Base-by-base conservation (phyloP, 345 rosid genomes). In the Arabis hirsuta region DNA sequence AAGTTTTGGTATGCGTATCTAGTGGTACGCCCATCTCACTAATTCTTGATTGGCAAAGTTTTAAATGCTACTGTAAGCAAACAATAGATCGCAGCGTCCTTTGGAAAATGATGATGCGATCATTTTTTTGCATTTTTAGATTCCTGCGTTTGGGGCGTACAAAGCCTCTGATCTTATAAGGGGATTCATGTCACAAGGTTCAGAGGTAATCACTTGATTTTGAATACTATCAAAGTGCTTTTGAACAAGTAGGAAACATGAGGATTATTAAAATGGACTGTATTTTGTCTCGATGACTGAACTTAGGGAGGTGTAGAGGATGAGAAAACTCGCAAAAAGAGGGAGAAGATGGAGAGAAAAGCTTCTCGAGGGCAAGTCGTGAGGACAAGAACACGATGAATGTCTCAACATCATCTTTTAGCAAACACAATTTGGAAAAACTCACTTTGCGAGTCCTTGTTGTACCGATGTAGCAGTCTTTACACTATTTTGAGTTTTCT, bases 291-390 rank as follows among this genome's bases (percentile, higher is more conserved):
- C 51, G 42, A 16, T 77, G 36, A 41, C 54, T 82, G 41, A 55
- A 59, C 12, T 45, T 57, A 92, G 96, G 96, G 88, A 71, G 87
- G 55, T 14, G 76, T 4, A 48, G 96, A 88, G 78, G 98, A 90
- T 69, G 97, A 90, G 58, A 93, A 93, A 77, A 82, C 87, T 27
- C 91, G 96, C 59, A 88, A 88, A 73, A 88, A 90, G 82, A 85
- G 96, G 67, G 96, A 90, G 80, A 93, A 87, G 85, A 82, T 93
- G 90, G 98, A 93, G 89, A 93, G 74, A 80, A 86, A 84, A 69
- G 86, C 90, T 59, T 86, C 96, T 3, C 81, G 89, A 70, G 80
- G 76, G 69, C 92, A 84, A 84, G 80, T 80, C 56, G 79, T 85
- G 36, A 88, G 77, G 87, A 83, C 87, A 63, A 90, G 92, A 79